Base-by-base conservation (phyloP, 495 filamentous ascomycete species). In the Talaromyces ruber region DNA sequence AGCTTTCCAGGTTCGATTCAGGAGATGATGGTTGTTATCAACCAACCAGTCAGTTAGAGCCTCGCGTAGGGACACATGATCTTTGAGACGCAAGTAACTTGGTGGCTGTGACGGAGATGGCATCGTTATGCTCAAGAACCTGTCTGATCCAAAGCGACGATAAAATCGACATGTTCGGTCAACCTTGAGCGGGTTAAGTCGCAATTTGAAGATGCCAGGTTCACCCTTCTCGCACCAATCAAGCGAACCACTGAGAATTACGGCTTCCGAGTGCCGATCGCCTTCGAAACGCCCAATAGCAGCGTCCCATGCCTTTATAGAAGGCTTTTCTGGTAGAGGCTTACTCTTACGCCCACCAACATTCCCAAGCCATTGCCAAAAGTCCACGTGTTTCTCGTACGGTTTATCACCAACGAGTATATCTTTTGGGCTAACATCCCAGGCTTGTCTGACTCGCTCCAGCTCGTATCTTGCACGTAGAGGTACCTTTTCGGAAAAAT, bases 151-250 rank as follows among this genome's bases (percentile, higher is more conserved):
- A 61, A 79, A 81, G 30, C 76, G 73, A 16, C 80, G 72, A 45
- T 76, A 73, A 24, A 83, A 76, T 4, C 79, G 76, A 67, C 79
- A 79, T 24, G 76, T 75, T 29, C 67, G 34, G 21, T 82, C 79
- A 4, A 71, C 58, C 56, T 74, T 79, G 16, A 82, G 63, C 3
- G 80, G 73, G 21, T 75, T 74, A 39, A 81, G 64, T 4, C 52
- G 72, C 26, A 81, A 58, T 39, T 75, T 72, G n/a, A 80, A 69
- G 4, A 81, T 67, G 3, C 74, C 75, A 16, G 65, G 64, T 58
- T 76, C 71, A 6, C 63, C 61, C 39, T 72, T 63, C 6, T 65
- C 63, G 56, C 74, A 72, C 69, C 77, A 78, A 6, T 73, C 72
- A 39, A 83, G 60, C 6, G 72, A 69, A 6, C 80, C 79, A 0